Evolutionary conservation across 2,329 filamentous ascomycete species (phyloP), one percentile per base, ranked within the genome.

Genomic region (Diaporthe batatas): DNA sequence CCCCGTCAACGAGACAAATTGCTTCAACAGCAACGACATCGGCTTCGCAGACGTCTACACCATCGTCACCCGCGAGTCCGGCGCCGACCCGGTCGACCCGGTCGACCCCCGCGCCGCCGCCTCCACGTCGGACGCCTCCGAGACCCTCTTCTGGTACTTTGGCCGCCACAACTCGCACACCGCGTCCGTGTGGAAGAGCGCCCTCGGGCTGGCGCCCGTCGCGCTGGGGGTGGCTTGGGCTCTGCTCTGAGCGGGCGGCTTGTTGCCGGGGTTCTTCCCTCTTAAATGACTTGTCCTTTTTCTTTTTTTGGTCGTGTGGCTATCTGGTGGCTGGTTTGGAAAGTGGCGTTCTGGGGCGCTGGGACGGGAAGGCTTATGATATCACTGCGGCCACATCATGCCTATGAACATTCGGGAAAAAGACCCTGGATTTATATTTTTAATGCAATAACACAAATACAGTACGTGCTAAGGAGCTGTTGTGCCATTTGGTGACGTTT

Each of bases 1-100:
- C 71, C 86, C 92, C 76, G 93, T 98, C 76, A 97, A 93, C 80
- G 85, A 87, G 73, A 88, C 90, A 18, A 98, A 98, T 84, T 98
- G 96, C 87, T 95, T 92, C 87, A 98, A 98, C 85, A 94, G 92
- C 73, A 91, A 89, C 58, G 86, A 94, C 71, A 91, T 98, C 77
- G 89, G 89, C 75, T 95, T 96, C 85, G 88, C 93, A 70, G 87
- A 92, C 76, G 86, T 98, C 76, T 98, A 94, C 86, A 91, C 92
- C 73, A 87, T 91, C 78, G 87, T 87, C 68, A 88, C 85, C 36
- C 84, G 83, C 72, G 79, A 81, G 25, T 81, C 85, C 21, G 83
- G 82, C 75, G 77, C 78, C 72, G 78, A 82, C 53, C 76, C 78
- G 4, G 12, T 78, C 73, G 8, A 29, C 8, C 42, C 59, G 3